phyloP scores from a whole-genome alignment of 2,329 filamentous ascomycete species.

The Beauveria varroae region DNA sequence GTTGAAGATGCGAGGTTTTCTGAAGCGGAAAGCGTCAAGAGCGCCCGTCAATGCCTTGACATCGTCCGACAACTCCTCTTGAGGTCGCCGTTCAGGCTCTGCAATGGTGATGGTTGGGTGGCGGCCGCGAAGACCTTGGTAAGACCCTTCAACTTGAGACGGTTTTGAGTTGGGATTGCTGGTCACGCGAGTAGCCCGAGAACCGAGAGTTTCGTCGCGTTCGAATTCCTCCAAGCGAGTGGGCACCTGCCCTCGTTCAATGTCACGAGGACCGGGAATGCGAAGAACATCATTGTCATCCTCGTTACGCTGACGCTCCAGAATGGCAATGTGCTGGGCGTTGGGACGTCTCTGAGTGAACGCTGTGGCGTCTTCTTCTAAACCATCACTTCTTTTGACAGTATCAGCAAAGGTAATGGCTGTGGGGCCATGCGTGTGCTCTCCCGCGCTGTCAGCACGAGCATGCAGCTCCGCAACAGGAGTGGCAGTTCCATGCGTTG shows the following conservation, averaged over 20 bases:
- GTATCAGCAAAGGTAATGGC: constrained; percentile 62
- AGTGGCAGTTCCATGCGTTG: constrained; percentile 1
- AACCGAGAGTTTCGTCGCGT: constrained; percentile 19
- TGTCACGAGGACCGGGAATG: constrained; percentile 88
- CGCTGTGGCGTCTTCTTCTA: constrained; percentile 40
- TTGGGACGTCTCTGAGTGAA: constrained; percentile 46
- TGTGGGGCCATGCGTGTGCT: constrained; percentile 16
- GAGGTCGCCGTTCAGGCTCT: constrained; percentile 43
- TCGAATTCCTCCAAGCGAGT: constrained; percentile 38
- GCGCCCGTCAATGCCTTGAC: constrained; percentile 33
- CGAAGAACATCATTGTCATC: constrained; percentile 64
- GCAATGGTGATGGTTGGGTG: constrained; percentile 59
- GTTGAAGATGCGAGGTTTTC: constrained; percentile 34
- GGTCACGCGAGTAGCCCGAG: background rate
- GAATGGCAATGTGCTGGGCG: constrained; percentile 79
- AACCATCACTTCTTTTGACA: constrained; percentile 51
- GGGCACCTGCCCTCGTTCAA: constrained; percentile 72
- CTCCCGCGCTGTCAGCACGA: background rate
- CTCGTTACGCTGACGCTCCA: constrained; percentile 75
- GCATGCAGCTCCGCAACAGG: background rate
- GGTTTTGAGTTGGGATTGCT: background rate
- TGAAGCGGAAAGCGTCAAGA: constrained; percentile 34
- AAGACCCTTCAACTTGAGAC: background rate
- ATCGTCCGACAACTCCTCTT: constrained; percentile 34
- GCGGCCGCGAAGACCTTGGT: constrained; percentile 25